phyloP scores from a whole-genome alignment of 1,284 basidiomycete genomes.

The Coniophora puteana region DNA sequence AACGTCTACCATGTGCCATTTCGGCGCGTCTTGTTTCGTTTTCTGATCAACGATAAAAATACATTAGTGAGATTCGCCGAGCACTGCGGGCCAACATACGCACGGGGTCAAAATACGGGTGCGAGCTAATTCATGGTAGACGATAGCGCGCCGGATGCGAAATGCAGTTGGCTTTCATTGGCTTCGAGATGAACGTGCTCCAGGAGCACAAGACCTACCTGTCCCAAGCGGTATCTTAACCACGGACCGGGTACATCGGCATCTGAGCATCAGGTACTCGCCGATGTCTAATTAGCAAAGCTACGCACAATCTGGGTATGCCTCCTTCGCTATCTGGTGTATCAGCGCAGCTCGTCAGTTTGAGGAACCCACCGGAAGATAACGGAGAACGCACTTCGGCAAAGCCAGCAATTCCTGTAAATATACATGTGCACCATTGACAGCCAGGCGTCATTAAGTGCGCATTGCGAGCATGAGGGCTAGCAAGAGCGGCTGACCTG shows the following conservation, averaged over 20 bases:
- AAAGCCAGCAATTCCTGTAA: slow-evolving; percentile 78
- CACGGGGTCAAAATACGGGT: slow-evolving; percentile 89
- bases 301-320: slow-evolving; percentile 85
- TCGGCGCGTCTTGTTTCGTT: slow-evolving; percentile 71
- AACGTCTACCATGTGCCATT: slow-evolving; percentile 93
- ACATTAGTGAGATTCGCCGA: slow-evolving; percentile 6
- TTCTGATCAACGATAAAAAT: slow-evolving; percentile 43
- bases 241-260: slow-evolving; percentile 7
- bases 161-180: too few relatives aligned
- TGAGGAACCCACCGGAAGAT: too few relatives aligned
- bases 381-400: slow-evolving; percentile 55
- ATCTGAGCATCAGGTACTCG: slow-evolving; percentile 13
- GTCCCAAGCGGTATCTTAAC: slow-evolving; percentile 85
- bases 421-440: too few relatives aligned
- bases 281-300: slow-evolving; percentile 2
- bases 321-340: slow-evolving; percentile 70
- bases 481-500: slow-evolving; percentile 49
- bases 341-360: too few relatives aligned
- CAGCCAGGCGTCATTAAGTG: too few relatives aligned
- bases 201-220: slow-evolving; percentile 42
- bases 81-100: slow-evolving; percentile 19
- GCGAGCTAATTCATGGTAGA: slow-evolving; percentile 46
- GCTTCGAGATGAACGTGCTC: slow-evolving; percentile 3
- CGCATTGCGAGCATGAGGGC: slow-evolving; percentile 11
- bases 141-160: slow-evolving; percentile 7